Evolutionary conservation across 352 stramenopile genomes (phyloP).

Genomic region (Pythium folliculosum): DNA sequence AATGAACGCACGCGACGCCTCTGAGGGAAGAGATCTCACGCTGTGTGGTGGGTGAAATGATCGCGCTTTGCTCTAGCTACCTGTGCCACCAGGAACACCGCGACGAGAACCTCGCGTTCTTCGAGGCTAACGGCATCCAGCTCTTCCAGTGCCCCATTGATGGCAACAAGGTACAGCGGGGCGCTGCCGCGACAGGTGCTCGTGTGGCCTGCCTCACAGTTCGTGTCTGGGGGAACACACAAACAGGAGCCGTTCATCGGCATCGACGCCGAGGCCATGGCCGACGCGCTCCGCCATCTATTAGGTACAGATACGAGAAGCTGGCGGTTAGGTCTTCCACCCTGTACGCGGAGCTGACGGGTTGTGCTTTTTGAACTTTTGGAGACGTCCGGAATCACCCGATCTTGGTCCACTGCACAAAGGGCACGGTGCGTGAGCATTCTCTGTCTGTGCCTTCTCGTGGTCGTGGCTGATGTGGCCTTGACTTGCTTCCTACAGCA

Average conservation of each 20-base stretch:
- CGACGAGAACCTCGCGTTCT: slow-evolving; percentile 80
- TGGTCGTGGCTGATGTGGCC: background rate
- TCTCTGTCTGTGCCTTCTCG: no score
- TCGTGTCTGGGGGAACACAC: background rate
- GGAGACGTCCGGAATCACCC: slow-evolving; percentile 85
- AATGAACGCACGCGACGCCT: background rate
- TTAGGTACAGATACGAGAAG: slow-evolving; percentile 40
- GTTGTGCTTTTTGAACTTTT: background rate
- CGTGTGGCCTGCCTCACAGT: no score
- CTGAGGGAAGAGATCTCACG: background rate
- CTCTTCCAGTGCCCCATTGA: slow-evolving; percentile 87
- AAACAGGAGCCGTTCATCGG: slow-evolving; percentile 85
- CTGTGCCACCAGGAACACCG: slow-evolving; percentile 86
- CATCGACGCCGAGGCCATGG: slow-evolving; percentile 84
- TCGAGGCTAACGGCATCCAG: slow-evolving; percentile 77
- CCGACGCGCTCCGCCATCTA: slow-evolving; percentile 71
- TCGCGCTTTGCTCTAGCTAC: slow-evolving; percentile 43
- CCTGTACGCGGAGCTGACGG: background rate
- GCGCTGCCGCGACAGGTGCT: background rate
- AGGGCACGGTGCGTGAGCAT: slow-evolving; percentile 64
- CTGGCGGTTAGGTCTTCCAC: background rate
- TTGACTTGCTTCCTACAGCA: background rate
- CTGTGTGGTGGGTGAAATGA: background rate
- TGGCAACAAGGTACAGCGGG: slow-evolving; percentile 74
- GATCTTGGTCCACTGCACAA: slow-evolving; percentile 88